A percentile compares a stretch with the other conserved stretches of the same genome.
Evolutionary conservation across 352 stramenopile genomes (phyloP).

Genomic region (Pythium folliculosum): DNA sequence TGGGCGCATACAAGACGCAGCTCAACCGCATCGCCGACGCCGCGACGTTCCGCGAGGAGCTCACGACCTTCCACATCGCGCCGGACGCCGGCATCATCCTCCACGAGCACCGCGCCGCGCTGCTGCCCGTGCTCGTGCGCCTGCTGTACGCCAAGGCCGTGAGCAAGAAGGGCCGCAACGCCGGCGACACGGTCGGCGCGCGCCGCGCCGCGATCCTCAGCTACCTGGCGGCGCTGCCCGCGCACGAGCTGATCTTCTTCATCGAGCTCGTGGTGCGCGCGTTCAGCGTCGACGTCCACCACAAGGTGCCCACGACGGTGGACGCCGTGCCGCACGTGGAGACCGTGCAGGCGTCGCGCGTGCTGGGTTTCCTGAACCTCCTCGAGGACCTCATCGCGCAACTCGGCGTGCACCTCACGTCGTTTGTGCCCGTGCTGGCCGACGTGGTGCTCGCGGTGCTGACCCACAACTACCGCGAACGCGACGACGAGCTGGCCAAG

Average conservation of each 20-base stretch:
- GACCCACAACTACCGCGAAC: conserved; percentile 44
- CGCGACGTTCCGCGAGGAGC: conserved; percentile 86
- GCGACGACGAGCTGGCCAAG: conserved; percentile 33
- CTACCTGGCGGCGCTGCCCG: conserved; percentile 83
- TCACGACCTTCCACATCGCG: conserved; percentile 89
- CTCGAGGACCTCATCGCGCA: conserved; percentile 87
- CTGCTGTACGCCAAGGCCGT: conserved; percentile 92
- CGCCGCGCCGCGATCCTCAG: conserved; percentile 89
- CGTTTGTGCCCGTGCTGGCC: conserved; percentile 79
- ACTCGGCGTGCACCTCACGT: conserved; percentile 80
- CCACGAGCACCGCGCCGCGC: conserved; percentile 69
- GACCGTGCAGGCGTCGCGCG: conserved; percentile 67
- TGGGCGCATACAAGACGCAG: conserved; percentile 86
- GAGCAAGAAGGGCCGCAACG: conserved; percentile 83
- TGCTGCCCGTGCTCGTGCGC: conserved; percentile 87
- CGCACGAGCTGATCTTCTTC: conserved; percentile 80
- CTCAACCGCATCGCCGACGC: conserved; percentile 82
- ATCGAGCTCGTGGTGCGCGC: conserved; percentile 88
- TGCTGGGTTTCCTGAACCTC: conserved; percentile 91
- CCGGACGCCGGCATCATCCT: conserved; percentile 69
- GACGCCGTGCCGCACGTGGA: conserved; percentile 37
- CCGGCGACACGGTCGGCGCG: conserved; percentile 80
- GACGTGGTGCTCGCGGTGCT: conserved; percentile 80
- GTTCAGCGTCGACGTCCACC: conserved; percentile 58
- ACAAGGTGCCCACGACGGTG: conserved; percentile 5